A percentile compares a stretch with the other conserved stretches of the same genome.
phyloP scores from a whole-genome alignment of 2,329 filamentous ascomycete genomes.

The Stagonosporopsis chrysanthemi region DNA sequence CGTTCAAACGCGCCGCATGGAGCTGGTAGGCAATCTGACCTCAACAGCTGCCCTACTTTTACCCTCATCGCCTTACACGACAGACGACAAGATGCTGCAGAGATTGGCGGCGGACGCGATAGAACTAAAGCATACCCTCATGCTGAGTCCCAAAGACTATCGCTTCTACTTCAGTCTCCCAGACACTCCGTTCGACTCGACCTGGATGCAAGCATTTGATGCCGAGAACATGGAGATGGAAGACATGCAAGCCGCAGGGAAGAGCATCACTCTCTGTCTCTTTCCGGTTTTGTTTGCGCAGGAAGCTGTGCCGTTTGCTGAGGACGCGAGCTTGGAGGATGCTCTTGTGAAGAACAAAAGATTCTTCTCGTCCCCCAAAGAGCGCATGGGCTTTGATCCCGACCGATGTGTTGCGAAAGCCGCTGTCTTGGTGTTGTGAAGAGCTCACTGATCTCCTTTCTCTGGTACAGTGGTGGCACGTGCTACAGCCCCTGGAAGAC shows the following conservation, averaged over 20 bases:
- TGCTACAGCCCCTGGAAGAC: too few relatives aligned
- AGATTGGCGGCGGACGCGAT: background rate
- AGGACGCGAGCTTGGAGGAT: too few relatives aligned
- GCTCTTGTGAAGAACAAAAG: too few relatives aligned
- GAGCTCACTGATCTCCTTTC: too few relatives aligned
- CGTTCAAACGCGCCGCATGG: background rate
- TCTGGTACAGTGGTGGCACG: too few relatives aligned
- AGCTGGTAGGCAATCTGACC: background rate
- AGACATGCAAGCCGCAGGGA: background rate
- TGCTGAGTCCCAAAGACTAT: constrained; percentile 21
- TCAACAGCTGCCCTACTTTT: background rate
- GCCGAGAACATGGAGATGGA: background rate
- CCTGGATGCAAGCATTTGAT: constrained; percentile 22
- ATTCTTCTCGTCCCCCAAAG: too few relatives aligned
- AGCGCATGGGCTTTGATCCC: too few relatives aligned
- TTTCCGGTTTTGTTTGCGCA: constrained; percentile 18
- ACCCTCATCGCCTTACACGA: background rate
- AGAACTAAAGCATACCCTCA: constrained; percentile 14
- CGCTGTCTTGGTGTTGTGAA: too few relatives aligned
- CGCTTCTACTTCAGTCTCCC: constrained; percentile 19
- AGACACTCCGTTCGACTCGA: constrained; percentile 5
- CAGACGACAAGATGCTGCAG: background rate
- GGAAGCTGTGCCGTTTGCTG: too few relatives aligned
- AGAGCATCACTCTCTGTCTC: constrained; percentile 15
- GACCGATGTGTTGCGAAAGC: too few relatives aligned